Conservation (phyloP, 164 flowering plant species). For the Stephania japonica region DNA sequence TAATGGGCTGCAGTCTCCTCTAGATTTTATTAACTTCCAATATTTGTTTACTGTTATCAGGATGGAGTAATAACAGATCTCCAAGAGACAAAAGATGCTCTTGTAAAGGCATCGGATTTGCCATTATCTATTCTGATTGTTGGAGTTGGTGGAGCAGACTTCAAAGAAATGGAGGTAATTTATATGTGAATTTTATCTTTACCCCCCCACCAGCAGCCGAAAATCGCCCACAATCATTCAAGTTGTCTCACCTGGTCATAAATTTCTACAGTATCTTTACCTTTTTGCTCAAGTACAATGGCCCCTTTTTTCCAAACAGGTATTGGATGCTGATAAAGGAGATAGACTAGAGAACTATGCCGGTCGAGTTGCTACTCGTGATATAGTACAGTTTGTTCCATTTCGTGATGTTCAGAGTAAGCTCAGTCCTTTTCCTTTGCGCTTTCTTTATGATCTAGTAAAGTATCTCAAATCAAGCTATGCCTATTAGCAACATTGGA, state of each 20-base stretch:
- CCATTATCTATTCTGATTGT: slow-evolving; percentile 88
- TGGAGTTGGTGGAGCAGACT: slow-evolving; percentile 92
- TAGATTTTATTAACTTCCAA: slow-evolving; percentile 20
- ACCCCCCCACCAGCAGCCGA: background rate
- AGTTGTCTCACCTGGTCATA: background rate
- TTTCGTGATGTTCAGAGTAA: slow-evolving; percentile 70
- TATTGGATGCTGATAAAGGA: slow-evolving; percentile 90
- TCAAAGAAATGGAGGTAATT: slow-evolving; percentile 90
- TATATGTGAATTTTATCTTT: slow-evolving; percentile 23
- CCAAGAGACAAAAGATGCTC: slow-evolving; percentile 73
- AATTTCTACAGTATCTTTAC: background rate
- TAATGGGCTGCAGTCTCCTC: background rate
- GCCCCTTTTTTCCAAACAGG: slow-evolving; percentile 26
- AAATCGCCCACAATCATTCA: background rate
- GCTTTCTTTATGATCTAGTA: background rate
- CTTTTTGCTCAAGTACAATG: background rate
- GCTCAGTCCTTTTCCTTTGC: slow-evolving; percentile 6
- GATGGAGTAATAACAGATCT: slow-evolving; percentile 90
- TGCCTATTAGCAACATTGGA: background rate
- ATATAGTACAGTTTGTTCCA: slow-evolving; percentile 82
- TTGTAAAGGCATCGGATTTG: slow-evolving; percentile 88
- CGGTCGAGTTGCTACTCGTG: slow-evolving; percentile 75
- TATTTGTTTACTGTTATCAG: slow-evolving; percentile 48
- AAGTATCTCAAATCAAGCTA: background rate
- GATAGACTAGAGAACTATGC: slow-evolving; percentile 54